These are phyloP conservation scores for Sambucus nigra DNA, from an alignment of 129 eudicot genomes.

Conservation along the genomic window DNA sequence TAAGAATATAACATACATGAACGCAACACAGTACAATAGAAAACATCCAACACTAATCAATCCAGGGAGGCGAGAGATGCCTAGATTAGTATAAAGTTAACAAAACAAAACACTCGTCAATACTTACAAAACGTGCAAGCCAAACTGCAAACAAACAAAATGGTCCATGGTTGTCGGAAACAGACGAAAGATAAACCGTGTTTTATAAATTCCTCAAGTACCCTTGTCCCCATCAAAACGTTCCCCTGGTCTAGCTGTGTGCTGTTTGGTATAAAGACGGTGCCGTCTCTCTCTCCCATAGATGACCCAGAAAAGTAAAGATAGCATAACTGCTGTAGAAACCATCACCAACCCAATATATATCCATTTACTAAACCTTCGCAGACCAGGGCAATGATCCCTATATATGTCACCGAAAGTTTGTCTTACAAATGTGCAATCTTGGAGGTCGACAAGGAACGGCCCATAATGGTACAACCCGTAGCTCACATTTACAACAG, in stretches of 20 bases:
- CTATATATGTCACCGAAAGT: slow-evolving; percentile 48
- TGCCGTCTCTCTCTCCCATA: slow-evolving; percentile 90
- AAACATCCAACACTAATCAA: too few relatives aligned
- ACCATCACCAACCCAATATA: slow-evolving; percentile 74
- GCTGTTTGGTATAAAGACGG: slow-evolving; percentile 66
- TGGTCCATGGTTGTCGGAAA: too few relatives aligned
- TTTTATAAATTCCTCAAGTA: too few relatives aligned
- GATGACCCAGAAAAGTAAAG: slow-evolving; percentile 73
- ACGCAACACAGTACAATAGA: too few relatives aligned
- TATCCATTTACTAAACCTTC: slow-evolving; percentile 56
- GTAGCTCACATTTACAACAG: slow-evolving; percentile 61
- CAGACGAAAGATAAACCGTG: too few relatives aligned
- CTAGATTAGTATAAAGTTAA: too few relatives aligned
- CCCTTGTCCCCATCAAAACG: slow-evolving; percentile 18
- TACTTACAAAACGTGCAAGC: too few relatives aligned
- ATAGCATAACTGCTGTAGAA: slow-evolving; percentile 64
- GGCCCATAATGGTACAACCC: slow-evolving; percentile 70
- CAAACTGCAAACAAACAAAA: too few relatives aligned
- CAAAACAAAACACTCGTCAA: too few relatives aligned
- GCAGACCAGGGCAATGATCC: slow-evolving; percentile 67
- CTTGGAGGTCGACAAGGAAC: slow-evolving; percentile 64
- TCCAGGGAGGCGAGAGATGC: too few relatives aligned
- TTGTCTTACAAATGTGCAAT: slow-evolving; percentile 68
- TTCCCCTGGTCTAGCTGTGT: slow-evolving; percentile 10
- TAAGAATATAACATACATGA: too few relatives aligned